Evolutionary conservation across 192 early-diverging fungal genomes (phyloP), one percentile per base, ranked within the genome.

Genomic region (Linnemannia schmuckeri): DNA sequence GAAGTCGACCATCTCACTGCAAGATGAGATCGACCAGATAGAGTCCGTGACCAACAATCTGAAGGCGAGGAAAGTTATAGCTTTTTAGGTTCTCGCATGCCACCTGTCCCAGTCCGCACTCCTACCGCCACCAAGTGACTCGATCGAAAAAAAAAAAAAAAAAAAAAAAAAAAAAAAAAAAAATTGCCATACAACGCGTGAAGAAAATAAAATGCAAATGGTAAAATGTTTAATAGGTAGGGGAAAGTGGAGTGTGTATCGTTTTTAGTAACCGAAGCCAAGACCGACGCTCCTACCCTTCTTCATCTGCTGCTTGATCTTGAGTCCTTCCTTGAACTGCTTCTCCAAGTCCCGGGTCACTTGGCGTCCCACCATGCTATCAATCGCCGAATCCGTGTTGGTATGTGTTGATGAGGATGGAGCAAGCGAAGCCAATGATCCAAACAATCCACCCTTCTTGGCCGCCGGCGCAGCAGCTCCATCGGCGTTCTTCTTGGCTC

Each of bases 301-400:
- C 75, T 92, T 89, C 74, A 90, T 87, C 47, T 93, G 90, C 46
- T 90, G 89, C 38, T 89, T 72, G 75, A 91, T 89, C 63, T 92
- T 91, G 27, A 92, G 77, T 22, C 91, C 90, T 18, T 89, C 82
- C 72, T 93, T 88, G 75, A 94, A 94, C 77, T 94, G 93, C 77
- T 90, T 89, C 70, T 90, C 89, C n/a, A 94, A 83, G 35, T 94
- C 91, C 57, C 90, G 79, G 20, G 82, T 84, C 33, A 94, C 90
- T 77, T 90, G 89, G 8, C 89, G 78, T 13, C 87, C 89, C 12
- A 90, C 83, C 77, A 90, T 88, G 17, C 77, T 78, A 76, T 94
- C 91, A 52, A 94, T 93, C 2, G 90, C 92, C 2, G 89, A 90
- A 22, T 79, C 80, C 4, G 52, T 41, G 41, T 80, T 86, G 18